These are phyloP conservation scores for Liquidambar formosana DNA, from an alignment of 164 flowering plant species.

Conservation along the genomic window DNA sequence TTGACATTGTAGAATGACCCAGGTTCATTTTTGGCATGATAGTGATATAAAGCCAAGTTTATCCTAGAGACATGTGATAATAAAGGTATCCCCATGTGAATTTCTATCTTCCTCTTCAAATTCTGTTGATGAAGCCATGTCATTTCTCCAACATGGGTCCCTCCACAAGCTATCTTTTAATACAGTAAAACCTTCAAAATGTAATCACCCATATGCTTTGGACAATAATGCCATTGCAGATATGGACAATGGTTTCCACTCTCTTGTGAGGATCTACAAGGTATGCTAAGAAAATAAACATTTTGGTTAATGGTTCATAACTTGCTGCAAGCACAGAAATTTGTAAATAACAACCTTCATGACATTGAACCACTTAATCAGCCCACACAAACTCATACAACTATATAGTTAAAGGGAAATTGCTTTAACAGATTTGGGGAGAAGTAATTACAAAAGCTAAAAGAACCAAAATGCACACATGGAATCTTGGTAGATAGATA, in stretches of 20 bases:
- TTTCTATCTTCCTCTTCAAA: slow-evolving; percentile 1
- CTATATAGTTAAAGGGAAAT: too few species aligned
- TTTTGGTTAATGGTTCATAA: background rate
- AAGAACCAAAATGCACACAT: too few species aligned
- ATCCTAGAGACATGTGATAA: background rate
- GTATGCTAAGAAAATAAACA: background rate
- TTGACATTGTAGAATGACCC: background rate
- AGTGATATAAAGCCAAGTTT: background rate
- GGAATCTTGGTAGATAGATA: too few species aligned
- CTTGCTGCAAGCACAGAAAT: background rate
- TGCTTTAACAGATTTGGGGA: too few species aligned
- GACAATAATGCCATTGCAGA: background rate
- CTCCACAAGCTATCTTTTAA: background rate
- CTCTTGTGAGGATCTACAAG: background rate
- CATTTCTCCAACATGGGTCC: background rate
- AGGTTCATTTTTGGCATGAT: background rate
- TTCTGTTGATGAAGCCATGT: background rate
- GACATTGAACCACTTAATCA: background rate
- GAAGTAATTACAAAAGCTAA: too few species aligned
- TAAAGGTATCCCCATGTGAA: background rate
- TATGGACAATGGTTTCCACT: background rate
- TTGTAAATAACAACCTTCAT: background rate
- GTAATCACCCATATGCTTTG: background rate
- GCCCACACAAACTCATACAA: background rate
- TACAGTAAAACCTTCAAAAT: background rate